Base-by-base conservation (phyloP, 2,329 filamentous ascomycete species). In the Apiospora marii region DNA sequence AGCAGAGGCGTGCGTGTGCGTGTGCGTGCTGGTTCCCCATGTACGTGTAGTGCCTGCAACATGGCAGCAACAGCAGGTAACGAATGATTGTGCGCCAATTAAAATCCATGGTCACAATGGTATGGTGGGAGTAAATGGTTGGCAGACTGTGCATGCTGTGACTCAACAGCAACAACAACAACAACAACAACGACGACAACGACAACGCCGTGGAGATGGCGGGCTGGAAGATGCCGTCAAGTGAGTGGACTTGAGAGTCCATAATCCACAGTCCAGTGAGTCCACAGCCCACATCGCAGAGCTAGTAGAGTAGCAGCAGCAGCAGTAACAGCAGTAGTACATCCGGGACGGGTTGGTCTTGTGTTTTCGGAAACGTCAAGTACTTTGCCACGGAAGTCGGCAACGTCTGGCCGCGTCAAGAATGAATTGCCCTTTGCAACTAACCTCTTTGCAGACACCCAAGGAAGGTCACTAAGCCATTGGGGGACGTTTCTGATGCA, bases 281-380 rank as follows among this genome's bases (percentile, higher is more conserved):
- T 41, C 37, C 37, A 41, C 37, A 41, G 37, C 37, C 37, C 37
- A 41, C 37, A 41, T 41, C 37, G 37, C 37, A 41, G n/a, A 51
- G 24, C 49, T 51, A 51, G 49, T 13, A 51, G 48, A 58, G 51
- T 58, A 34, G 51, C 27, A 58, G 27, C 19, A 16, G 51, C 16
- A 58, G 27, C 16, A 58, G 27, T 27, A 34, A 16, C n/a, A 34
- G 51, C 14, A 58, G 24, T 58, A 30, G 24, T 61, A 7, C 53
- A 19, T 27, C 27, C 51, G 51, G 51, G 51, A 34, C 51, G 51
- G 51, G 16, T 34, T 58, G 27, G 51, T 19, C 14, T 53, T 53
- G 24, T 58, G 27, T 34, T 19, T 61, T 61, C 53, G 53, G 53
- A 61, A 61, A 61, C 53, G 53, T 61, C 53, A 37, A 37, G 53